Evolutionary conservation across 176 grass and related monocot species (phyloP), one percentile per base, ranked within the genome.

Genomic region (Avena eriantha): DNA sequence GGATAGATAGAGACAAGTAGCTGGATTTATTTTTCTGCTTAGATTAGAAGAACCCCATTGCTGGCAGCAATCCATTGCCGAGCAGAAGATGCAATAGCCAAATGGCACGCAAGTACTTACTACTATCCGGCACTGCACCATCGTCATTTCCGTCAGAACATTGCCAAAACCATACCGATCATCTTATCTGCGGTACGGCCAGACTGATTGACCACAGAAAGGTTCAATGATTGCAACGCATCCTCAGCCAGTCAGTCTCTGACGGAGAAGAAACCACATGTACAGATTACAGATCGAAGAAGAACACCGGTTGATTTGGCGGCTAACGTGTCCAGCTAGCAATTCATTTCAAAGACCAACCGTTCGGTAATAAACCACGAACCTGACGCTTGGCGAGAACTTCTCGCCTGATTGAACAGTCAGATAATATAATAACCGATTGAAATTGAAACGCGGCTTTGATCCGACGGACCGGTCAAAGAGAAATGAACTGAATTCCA

Each of bases 181-280:
- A 49, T 67, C 46, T 82, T 53, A 69, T 55, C 48, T 54, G 76
- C 34, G 3, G 19, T 22, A 55, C 31, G 51, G 80, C 80, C 80
- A 23, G 13, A 12, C 0, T 16, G 34, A 23, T 82, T 69, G 64
- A 82, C 65, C 48, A 56, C 18, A 3, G 64, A 71, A 82, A 67
- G 18, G 49, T 56, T 71, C 66, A 41, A 41, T 70, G 65, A 17
- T 24, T 16, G 33, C 33, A 10, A 55, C 77, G 8, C 66, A 6
- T 18, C 65, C 1, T 69, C 31, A 55, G 29, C 17, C 50, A 11
- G 7, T 16, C 14, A 29, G 29, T 29, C 1, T 48, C 16, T 19
- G 61, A 68, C 8, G 26, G 48, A 69, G 3, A 14, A 51, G 6
- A 2, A 56, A 4, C 19, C 58, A 24, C 6, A 60, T 8, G 67